Evolutionary conservation across 2,329 filamentous ascomycete genomes (phyloP).

Genomic region (Ploettnerulaceae sp.): DNA sequence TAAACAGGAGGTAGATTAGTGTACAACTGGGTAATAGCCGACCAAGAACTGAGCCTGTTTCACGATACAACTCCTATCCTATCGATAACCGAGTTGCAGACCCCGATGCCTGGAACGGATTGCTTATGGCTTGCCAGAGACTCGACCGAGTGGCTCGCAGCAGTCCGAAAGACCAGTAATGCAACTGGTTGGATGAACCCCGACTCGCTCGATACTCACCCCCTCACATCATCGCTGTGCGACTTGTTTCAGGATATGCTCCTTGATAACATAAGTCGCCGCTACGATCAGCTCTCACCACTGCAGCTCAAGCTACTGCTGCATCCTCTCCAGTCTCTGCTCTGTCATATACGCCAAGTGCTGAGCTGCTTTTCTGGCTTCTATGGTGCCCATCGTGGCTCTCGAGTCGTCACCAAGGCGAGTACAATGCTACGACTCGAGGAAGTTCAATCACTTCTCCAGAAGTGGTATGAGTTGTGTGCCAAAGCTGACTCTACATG

Average conservation of each 20-base stretch:
- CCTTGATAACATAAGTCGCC: constrained; percentile 53
- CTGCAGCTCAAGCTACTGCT: constrained; percentile 62
- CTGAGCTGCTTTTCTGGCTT: constrained; percentile 60
- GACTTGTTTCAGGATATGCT: constrained; percentile 65
- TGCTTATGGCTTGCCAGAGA: constrained; percentile 57
- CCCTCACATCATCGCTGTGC: constrained; percentile 52
- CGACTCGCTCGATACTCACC: constrained; percentile 46
- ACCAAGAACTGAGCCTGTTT: constrained; percentile 66
- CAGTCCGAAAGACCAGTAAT: constrained; percentile 55
- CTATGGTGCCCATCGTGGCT: constrained; percentile 39
- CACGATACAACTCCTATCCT: constrained; percentile 59
- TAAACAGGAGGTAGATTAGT: constrained; percentile 48
- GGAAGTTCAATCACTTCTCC: constrained; percentile 59
- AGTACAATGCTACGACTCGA: constrained; percentile 57
- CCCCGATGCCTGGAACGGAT: constrained; percentile 59
- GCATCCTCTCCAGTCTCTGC: constrained; percentile 61
- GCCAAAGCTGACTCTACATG: constrained; percentile 52
- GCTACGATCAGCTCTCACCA: constrained; percentile 42
- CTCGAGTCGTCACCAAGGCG: constrained; percentile 49
- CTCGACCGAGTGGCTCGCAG: constrained; percentile 53
- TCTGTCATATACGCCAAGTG: constrained; percentile 61
- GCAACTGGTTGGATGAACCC: constrained; percentile 45
- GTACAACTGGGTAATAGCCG: constrained; percentile 72
- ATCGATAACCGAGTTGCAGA: constrained; percentile 59
- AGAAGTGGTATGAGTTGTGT: constrained; percentile 64